Evolutionary conservation across 1,284 basidiomycete species (phyloP).

Genomic region (Fistulinella cinereoalba): DNA sequence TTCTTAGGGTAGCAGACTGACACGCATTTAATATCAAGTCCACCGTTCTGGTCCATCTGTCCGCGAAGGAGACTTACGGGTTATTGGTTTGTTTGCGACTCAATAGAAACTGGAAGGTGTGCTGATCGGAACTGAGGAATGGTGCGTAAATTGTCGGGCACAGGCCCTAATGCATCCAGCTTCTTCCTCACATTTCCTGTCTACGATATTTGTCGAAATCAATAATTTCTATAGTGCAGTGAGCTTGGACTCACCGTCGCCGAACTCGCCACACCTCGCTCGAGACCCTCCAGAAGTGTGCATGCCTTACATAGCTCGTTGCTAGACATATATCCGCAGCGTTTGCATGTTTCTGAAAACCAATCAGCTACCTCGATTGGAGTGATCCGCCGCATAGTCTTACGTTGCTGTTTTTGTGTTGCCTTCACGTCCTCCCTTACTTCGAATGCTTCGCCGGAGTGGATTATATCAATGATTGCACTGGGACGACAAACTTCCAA

Average conservation of each 20-base stretch:
- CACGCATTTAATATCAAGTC: conserved; percentile 3
- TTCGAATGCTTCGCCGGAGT: conserved; percentile 90
- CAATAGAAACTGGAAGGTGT: conserved; percentile 31
- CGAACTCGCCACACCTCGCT: conserved; percentile 70
- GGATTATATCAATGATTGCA: conserved; percentile 97
- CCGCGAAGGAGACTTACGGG: no score
- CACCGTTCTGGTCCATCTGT: no score
- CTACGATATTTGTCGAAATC: conserved; percentile 33
- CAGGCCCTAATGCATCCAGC: conserved; percentile 56
- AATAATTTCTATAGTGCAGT: neutral
- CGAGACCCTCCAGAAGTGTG: conserved; percentile 85
- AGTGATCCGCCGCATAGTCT: conserved; percentile 26
- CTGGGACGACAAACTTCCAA: conserved; percentile 91
- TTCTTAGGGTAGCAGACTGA: neutral
- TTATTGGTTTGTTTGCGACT: conserved; percentile 15
- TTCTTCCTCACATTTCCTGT: conserved; percentile 64
- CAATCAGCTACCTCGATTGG: neutral
- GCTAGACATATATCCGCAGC: conserved; percentile 92
- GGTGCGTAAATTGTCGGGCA: conserved; percentile 58
- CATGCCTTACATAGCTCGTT: conserved; percentile 94
- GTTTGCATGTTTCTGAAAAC: conserved; percentile 73
- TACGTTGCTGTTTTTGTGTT: conserved; percentile 76
- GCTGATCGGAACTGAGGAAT: conserved; percentile 59
- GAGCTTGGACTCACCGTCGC: conserved; percentile 54
- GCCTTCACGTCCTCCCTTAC: conserved; percentile 76